Base-by-base conservation (phyloP, 345 rosid genomes). In the Sonneratia caseolaris region DNA sequence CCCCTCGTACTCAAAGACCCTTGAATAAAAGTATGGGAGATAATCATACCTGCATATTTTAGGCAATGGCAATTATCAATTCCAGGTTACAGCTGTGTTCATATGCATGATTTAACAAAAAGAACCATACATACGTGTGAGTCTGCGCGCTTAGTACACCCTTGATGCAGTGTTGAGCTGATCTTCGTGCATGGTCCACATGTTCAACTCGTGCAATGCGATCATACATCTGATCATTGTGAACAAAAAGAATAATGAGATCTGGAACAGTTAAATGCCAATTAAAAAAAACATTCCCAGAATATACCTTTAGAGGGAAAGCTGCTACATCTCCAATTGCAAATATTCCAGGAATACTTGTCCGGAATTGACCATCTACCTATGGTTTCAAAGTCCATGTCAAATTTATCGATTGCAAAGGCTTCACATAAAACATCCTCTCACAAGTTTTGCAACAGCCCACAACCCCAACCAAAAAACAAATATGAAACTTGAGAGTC, bases 241-340 rank as follows among this genome's bases (percentile, higher is more conserved):
- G 38, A 79, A 74, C 53, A 47, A 37, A 74, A 53, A 12, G 22
- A 62, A 57, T 74, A 62, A 72, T 47, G 16, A 42, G 51, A 61
- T 57, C 38, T 40, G 36, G 37, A 61, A 47, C 48, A 48, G 13
- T 14, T 36, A 22, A 38, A n/a, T 32, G 32, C 36, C 64, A 24
- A 2, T 37, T 68, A 43, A 24, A 35, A 48, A 68, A 38, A 1
- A 32, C 11, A 47, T 57, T 15, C 13, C 5, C 16, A n/a, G 15
- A 47, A 45, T 66, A 71, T 77, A 95, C 97, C 96, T 91, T 89
- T 73, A 95, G 79, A 0, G 97, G 99, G 81, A 95, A 95, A 67
- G 97, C 97, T 78, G 97, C 99, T 1, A 91, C 93, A 80, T 95
- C 99, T 85, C 97, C 99, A 72, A 95, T 83, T 79, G 96, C 96